Base-by-base conservation (phyloP, 495 filamentous ascomycete genomes). In the Aspergillus leporis region DNA sequence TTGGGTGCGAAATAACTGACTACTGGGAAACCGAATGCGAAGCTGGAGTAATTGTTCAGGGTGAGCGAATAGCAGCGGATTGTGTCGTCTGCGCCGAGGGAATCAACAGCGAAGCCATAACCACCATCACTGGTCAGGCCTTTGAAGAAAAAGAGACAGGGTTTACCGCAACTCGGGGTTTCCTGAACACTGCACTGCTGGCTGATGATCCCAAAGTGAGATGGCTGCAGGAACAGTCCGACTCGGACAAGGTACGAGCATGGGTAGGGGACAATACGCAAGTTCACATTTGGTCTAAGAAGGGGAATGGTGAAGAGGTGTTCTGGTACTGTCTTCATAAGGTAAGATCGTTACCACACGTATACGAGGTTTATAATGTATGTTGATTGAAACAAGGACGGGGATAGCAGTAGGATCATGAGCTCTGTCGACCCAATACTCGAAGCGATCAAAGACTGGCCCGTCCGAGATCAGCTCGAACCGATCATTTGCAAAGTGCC, bases 381-480 rank as follows among this genome's bases (percentile, higher is more conserved):
- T 40, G 36, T 9, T 40, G 9, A 40, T n/a, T 12, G 10, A 3
- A 12, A 2, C 9, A 40, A 40, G 36, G 36, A 40, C 36, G 36
- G 16, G 21, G 46, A 23, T 5, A 14, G 21, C 21, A 49, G 3
- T 28, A 49, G 4, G 46, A 49, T 22, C 46, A 3, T 18, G 6
- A 22, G 21, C 21, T 4, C 46, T 49, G 18, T 49, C 46, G 46
- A 23, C 18, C 19, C 19, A 5, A 28, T 49, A 22, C 21, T 49
- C 14, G 46, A 49, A 28, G 21, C 25, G 14, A 49, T 49, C 46
- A 49, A 49, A 19, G 46, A 49, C 18, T 49, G 46, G 46, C 46
- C 46, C 4, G 18, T 49, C 46, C n/a, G 21, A 13, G 21, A 22
- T 8, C 19, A 49, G 21, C 18, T 49, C 13, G 46, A 49, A 23